phyloP scores from a whole-genome alignment of 768 basidiomycete species.

The Tricholoma furcatifolium region DNA sequence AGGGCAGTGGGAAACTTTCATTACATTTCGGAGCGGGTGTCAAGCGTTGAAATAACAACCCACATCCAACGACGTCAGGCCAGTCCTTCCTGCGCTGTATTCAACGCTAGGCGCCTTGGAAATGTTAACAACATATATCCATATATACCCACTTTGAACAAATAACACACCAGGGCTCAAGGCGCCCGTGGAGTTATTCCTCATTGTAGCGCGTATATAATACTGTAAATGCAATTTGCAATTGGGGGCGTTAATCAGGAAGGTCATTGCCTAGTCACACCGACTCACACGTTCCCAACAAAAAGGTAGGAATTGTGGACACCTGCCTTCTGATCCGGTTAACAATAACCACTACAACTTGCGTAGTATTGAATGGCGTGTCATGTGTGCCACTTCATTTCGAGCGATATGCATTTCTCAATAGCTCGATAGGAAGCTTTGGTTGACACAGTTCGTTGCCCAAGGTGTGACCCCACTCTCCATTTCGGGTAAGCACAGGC shows the following conservation, averaged over 20 bases:
- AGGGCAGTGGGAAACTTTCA: constrained; percentile 9
- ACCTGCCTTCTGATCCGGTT: background rate
- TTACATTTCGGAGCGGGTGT: constrained; percentile 5
- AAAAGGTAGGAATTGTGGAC: too few relatives aligned
- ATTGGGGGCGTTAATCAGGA: too few relatives aligned
- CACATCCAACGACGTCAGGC: constrained; percentile 1
- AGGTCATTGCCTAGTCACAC: too few relatives aligned
- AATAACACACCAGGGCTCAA: too few relatives aligned
- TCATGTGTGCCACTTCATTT: background rate
- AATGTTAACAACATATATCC: too few relatives aligned
- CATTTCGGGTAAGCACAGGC: background rate
- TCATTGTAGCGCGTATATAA: background rate
- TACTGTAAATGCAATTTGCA: too few relatives aligned
- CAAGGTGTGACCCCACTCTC: too few relatives aligned
- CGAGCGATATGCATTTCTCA: background rate
- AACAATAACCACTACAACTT: background rate
- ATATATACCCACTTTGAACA: too few relatives aligned
- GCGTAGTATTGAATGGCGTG: background rate
- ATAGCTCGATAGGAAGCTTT: background rate
- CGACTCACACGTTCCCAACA: too few relatives aligned
- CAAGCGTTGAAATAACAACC: background rate
- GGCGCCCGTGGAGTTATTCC: background rate
- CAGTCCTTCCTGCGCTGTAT: background rate
- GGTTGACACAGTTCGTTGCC: background rate
- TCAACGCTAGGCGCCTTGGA: too few relatives aligned